Conservation (phyloP, 805 yeast species). For the Cyberlindnera veronae region DNA sequence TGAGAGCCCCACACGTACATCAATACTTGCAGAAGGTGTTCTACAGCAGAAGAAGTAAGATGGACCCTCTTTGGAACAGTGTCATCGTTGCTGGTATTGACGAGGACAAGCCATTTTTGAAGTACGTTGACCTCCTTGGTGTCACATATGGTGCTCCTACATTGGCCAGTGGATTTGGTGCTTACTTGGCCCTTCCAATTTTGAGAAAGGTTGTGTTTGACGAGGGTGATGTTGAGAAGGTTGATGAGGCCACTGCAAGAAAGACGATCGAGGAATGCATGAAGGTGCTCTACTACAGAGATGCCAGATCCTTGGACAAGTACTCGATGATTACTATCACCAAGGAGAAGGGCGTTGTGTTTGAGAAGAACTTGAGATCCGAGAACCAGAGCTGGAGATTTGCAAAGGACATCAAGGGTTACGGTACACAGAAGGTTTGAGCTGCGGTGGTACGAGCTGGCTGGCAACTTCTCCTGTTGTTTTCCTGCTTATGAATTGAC, state of each 20-base stretch:
- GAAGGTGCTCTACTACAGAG: constrained; percentile 94
- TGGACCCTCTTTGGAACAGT: constrained; percentile 97
- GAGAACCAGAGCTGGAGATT: constrained; percentile 85
- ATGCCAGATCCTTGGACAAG: constrained; percentile 88
- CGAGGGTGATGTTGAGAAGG: constrained; percentile 69
- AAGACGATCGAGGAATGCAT: constrained; percentile 77
- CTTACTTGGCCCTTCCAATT: constrained; percentile 89
- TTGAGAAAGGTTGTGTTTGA: constrained; percentile 78
- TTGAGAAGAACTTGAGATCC: constrained; percentile 64
- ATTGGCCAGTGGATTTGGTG: constrained; percentile 95
- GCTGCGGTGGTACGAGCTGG: no score
- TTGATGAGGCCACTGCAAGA: constrained; percentile 72
- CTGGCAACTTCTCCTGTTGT: no score
- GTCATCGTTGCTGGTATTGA: constrained; percentile 87
- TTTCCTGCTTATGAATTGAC: no score
- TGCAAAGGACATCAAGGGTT: constrained; percentile 85
- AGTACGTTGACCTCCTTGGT: constrained; percentile 88
- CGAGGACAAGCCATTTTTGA: constrained; percentile 67
- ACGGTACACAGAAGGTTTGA: constrained; percentile 61
- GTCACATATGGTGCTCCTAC: constrained; percentile 86
- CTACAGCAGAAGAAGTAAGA: constrained; percentile 84
- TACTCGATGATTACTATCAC: constrained; percentile 77
- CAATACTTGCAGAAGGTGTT: constrained; percentile 81
- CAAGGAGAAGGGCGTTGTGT: constrained; percentile 54
- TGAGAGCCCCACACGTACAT: constrained; percentile 85